These are phyloP conservation scores for Annulohypoxylon maeteangense DNA, from an alignment of 495 filamentous ascomycete genomes.

Conservation along the genomic window DNA sequence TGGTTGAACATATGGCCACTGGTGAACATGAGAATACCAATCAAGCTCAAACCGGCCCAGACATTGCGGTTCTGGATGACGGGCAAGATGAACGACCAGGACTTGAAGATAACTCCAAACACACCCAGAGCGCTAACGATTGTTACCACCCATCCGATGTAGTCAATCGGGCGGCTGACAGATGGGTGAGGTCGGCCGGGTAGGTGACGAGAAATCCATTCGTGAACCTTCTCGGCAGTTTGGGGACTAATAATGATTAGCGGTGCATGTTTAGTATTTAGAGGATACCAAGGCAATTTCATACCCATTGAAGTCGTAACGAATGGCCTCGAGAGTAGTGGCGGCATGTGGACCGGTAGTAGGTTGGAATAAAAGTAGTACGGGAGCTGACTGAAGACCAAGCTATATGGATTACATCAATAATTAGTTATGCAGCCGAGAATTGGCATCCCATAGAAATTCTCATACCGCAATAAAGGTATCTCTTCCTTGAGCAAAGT, in stretches of 20 bases:
- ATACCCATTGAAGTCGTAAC: conserved; percentile 91
- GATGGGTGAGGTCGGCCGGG: conserved; percentile 77
- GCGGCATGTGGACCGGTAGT: conserved; percentile 86
- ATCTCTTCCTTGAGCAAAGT: conserved; percentile 85
- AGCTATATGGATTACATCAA: conserved; percentile 66
- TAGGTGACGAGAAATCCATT: conserved; percentile 82
- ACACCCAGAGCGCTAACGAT: conserved; percentile 73
- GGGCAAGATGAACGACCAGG: conserved; percentile 86
- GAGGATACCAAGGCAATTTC: conserved; percentile 24
- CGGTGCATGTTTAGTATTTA: not conserved
- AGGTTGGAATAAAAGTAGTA: conserved; percentile 88
- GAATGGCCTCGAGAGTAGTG: conserved; percentile 71
- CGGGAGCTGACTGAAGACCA: conserved; percentile 92
- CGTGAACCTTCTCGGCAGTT: conserved; percentile 78
- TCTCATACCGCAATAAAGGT: conserved; percentile 85
- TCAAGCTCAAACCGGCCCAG: conserved; percentile 91
- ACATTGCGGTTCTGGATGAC: conserved; percentile 89
- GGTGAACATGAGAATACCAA: conserved; percentile 92
- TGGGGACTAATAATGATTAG: conserved; percentile 65
- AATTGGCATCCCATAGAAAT: not conserved
- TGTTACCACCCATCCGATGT: conserved; percentile 73
- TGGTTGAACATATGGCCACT: conserved; percentile 99
- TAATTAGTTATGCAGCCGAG: conserved; percentile 21
- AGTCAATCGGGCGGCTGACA: conserved; percentile 88
- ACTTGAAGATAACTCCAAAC: conserved; percentile 74